Base-by-base conservation (phyloP, 208 protist genomes). In the Leishmania turanica region DNA sequence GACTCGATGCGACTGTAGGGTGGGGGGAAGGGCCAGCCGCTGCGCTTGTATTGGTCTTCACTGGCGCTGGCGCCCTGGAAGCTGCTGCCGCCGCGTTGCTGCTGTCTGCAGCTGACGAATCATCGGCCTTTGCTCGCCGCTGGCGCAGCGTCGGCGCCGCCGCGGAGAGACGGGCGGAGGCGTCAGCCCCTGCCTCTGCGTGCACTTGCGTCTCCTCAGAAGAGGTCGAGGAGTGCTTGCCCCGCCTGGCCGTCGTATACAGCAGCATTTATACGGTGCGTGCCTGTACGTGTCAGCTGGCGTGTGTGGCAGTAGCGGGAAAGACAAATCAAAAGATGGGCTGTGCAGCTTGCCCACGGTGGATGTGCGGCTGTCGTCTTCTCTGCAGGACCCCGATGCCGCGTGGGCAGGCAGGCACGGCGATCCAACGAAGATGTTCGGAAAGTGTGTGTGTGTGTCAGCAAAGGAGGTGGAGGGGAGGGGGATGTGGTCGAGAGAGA, bases 71-170 rank as follows among this genome's bases (percentile, higher is more conserved):
- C 19, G 75, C 19, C 40, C n/a, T 58, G 7, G 42, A 37, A 31
- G 74, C 2, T 31, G 72, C n/a, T 19, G 72, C 2, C 17, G 58
- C 75, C 21, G 76, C 65, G 65, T 24, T 62, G 37, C 65, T 7
- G 40, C 17, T 15, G 11, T 31, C 27, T 53, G 27, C 21, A 31
- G 11, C 45, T 49, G 69, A 53, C 45, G 69, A 21, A 73, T 45
- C 72, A 76, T 42, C 31, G 47, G 45, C 51, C 51, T 40, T 62
- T 62, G 40, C 72, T 40, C n/a, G 72, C 51, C 72, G 72, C 72
- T 62, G 47, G 6, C 72, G 72, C 72, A 58, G 72, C 27, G 34
- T 76, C 17, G 53, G 51, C 34, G 27, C 51, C 24, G 72, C 27
- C 34, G 31, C 31, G 27, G 69, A n/a, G 69, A 37, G 24, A 73